These are phyloP conservation scores for Hymenoscyphus occultus DNA, from an alignment of 2,329 filamentous ascomycete species.

Conservation along the genomic window DNA sequence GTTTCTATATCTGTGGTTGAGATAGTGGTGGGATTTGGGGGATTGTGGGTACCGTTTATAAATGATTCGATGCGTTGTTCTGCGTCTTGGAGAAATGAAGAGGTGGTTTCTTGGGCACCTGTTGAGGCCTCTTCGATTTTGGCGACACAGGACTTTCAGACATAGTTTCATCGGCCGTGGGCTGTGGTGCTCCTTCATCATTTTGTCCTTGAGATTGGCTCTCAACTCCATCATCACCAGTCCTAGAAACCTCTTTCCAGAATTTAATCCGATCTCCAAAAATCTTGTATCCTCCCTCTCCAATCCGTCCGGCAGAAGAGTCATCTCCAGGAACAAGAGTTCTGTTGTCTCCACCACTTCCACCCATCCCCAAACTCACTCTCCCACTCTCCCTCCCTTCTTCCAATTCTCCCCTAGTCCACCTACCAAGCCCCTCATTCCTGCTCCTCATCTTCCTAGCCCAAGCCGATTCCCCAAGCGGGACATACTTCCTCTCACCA, in stretches of 20 bases:
- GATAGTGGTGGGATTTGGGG: neutral
- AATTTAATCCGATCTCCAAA: neutral
- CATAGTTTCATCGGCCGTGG: neutral
- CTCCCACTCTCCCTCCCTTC: neutral
- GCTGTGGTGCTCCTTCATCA: neutral
- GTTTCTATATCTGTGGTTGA: neutral
- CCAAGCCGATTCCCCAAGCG: neutral
- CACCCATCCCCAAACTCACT: neutral
- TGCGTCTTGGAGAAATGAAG: neutral
- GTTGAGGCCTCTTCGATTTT: neutral
- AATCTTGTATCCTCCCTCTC: neutral
- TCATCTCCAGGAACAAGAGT: neutral
- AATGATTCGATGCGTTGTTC: neutral
- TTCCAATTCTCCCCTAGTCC: neutral
- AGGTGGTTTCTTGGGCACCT: neutral
- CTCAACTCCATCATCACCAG: neutral
- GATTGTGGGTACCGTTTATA: neutral
- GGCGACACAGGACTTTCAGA: neutral
- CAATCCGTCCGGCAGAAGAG: neutral
- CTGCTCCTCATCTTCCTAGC: neutral
- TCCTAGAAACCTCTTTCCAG: neutral
- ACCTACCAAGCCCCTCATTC: neutral
- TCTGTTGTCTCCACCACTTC: neutral
- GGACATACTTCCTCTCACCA: neutral
- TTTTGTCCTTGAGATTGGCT: neutral